A percentile compares a stretch with the other conserved stretches of the same genome.
Conservation (phyloP, 2,329 filamentous ascomycete species). For the Fusarium poae region DNA sequence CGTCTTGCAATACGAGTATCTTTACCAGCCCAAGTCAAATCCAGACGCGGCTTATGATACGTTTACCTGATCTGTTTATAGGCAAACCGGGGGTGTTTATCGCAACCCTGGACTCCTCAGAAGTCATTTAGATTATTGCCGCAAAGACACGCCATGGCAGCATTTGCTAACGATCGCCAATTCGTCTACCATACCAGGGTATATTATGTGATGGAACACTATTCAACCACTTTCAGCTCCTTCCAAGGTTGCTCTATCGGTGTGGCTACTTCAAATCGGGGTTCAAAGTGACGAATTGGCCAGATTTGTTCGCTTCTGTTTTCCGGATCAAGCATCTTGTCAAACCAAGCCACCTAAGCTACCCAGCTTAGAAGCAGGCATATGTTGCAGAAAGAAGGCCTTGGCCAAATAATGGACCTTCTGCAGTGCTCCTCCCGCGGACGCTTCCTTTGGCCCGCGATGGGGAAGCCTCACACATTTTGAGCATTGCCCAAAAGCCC, state of each 20-base stretch:
- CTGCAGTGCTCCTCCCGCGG: slow-evolving; percentile 41
- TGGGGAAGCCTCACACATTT: slow-evolving; percentile 18
- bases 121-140: background rate
- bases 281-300: slow-evolving; percentile 38
- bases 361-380: slow-evolving; percentile 21
- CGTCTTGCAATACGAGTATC: background rate
- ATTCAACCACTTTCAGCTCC: slow-evolving; percentile 13
- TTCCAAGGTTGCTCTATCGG: slow-evolving; percentile 20
- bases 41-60: too few species aligned
- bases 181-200: background rate
- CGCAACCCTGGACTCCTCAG: background rate
- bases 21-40: background rate
- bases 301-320: slow-evolving; percentile 58
- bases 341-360: slow-evolving; percentile 32
- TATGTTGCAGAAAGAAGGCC: slow-evolving; percentile 23
- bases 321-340: slow-evolving; percentile 54
- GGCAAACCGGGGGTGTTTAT: background rate
- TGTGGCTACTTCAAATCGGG: slow-evolving; percentile 33
- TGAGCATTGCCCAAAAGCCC: slow-evolving; percentile 1
- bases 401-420: slow-evolving; percentile 22
- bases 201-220: slow-evolving; percentile 1
- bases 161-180: background rate
- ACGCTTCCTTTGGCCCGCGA: slow-evolving; percentile 38
- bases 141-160: slow-evolving; percentile 4
- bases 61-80: background rate